Base-by-base conservation (phyloP, 2,329 filamentous ascomycete genomes). In the Plenodomus tracheiphilus region DNA sequence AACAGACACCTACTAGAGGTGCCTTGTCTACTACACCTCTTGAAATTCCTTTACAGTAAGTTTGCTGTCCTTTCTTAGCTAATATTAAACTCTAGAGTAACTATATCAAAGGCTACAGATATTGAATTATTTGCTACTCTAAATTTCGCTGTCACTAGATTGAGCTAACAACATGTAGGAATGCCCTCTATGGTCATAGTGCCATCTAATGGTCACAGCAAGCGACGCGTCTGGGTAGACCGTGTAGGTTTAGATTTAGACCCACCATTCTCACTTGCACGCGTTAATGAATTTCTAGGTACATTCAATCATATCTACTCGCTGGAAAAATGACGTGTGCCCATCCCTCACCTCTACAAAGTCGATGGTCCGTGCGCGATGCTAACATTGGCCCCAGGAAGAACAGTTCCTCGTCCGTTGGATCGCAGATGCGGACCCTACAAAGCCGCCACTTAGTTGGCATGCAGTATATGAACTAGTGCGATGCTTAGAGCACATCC, bases 351-450 rank as follows among this genome's bases (percentile, higher is more conserved):
- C 32, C 8, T 25, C 8, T 17, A 20, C 0, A 6, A 58, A 49
- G 55, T 47, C 50, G 0, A 7, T 60, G 53, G 57, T 50, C 51
- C 51, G 56, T 64, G 52, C 55, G 41, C 51, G 51, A 46, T 53
- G 49, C 52, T 65, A 39, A 68, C 47, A 48, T 57, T 47, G 30
- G 10, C 13, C 49, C 35, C 57, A 73, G 70, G 66, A 66, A 3
- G 76, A 78, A 44, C 65, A 79, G 30, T 79, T 73, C 43, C 65
- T 79, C 0, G 65, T 79, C 0, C 58, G 61, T 32, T 79, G 77
- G 77, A 62, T 58, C 1, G 50, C 60, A 0, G 45, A 57, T 1
- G 17, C 28, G 0, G 19, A 43, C 2, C 46, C 51, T 4, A 42
- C 51, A 2, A 50, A 48, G 3, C 56, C 69, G 0, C 68, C 75